Evolutionary conservation across 495 filamentous ascomycete species (phyloP), one percentile per base, ranked within the genome.

Genomic region (Elasticomyces elasticus): DNA sequence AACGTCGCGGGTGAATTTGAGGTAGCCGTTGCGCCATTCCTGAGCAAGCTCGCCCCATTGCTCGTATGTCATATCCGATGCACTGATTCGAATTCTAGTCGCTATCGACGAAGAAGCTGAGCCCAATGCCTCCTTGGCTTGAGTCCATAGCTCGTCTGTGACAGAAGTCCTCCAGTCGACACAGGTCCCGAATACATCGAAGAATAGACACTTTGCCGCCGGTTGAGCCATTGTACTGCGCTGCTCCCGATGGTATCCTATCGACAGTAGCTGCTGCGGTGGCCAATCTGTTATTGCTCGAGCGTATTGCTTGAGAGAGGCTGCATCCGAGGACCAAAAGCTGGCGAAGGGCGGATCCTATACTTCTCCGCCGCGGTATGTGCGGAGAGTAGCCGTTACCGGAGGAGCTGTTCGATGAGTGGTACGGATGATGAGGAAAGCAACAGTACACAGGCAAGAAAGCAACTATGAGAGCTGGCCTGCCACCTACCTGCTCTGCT

Each of bases 131-230:
- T 66, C 56, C 48, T 70, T 57, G 25, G 69, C 60, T 9, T 67
- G 65, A 15, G 59, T 49, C 41, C 57, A 51, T 17, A 90, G 70
- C 26, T 75, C 75, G 13, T 70, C 63, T 22, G 70, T 76, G 22
- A 91, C 74, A 27, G 77, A 76, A 27, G 67, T 70, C 48, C 85
- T 78, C 82, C 84, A 87, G 70, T 86, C 73, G 24, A 90, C 85
- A 49, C 82, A 76, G 4, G 86, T 90, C 57, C 87, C 87, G 69
- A 91, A 91, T 61, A 85, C 73, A 57, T 82, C 79, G 65, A 82
- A 82, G 56, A 82, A 70, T n/a, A 82, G 65, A 15, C 69, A 74
- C 51, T 67, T 60, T 10, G 74, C 74, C 7, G 64, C 65, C 24
- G 66, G 47, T 33, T 49, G 52, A 27, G 61, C 54, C 24, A 50